phyloP scores from a whole-genome alignment of 495 filamentous ascomycete genomes.

The Cercophora newfieldiana region DNA sequence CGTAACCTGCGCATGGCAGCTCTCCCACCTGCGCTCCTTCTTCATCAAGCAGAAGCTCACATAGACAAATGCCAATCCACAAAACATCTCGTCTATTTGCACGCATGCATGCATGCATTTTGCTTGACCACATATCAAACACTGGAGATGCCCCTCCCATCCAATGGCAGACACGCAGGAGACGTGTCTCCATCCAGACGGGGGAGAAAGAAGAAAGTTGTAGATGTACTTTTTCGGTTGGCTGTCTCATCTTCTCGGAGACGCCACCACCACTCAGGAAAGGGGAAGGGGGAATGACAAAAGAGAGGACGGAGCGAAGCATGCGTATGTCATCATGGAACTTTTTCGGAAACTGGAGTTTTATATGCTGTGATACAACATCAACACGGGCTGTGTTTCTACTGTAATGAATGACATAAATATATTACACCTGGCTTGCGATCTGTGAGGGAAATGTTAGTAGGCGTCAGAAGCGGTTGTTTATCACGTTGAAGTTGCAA shows the following conservation, averaged over 20 bases:
- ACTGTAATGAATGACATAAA: slow-evolving; percentile 26
- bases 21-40: slow-evolving; percentile 91
- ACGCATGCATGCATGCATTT: no score
- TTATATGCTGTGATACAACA: slow-evolving; percentile 16
- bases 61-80: no score
- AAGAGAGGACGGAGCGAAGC: slow-evolving; percentile 3
- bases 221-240: background rate
- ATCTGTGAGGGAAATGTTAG: background rate
- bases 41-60: slow-evolving; percentile 99
- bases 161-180: background rate
- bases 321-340: background rate
- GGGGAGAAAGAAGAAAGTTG: background rate
- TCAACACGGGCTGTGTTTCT: slow-evolving; percentile 18
- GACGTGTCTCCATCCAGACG: background rate
- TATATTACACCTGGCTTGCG: background rate
- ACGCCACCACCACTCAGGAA: background rate
- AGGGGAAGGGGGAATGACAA: background rate
- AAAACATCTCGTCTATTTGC: no score
- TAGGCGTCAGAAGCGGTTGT: no score
- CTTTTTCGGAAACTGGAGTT: slow-evolving; percentile 23
- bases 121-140: background rate
- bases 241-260: no score
- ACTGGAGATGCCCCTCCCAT: background rate
- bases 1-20: slow-evolving; percentile 93
- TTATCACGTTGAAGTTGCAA: no score